These are phyloP conservation scores for Apostasia ramifera DNA, from an alignment of 106 monocot species.

Conservation along the genomic window DNA sequence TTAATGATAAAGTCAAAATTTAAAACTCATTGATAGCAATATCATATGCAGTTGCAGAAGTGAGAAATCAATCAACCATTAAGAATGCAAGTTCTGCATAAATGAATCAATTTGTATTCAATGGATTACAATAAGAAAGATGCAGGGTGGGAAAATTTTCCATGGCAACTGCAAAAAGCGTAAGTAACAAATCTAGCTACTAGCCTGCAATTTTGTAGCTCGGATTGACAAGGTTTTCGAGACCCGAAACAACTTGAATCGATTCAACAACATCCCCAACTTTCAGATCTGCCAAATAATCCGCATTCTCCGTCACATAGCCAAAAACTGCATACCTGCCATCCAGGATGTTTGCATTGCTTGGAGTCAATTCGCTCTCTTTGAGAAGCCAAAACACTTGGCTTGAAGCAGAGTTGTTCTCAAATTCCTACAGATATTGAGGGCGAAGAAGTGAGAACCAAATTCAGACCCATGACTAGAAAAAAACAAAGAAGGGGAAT, in stretches of 20 bases:
- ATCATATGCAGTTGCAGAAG: no score
- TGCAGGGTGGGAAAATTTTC: no score
- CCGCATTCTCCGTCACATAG: slow-evolving; percentile 87
- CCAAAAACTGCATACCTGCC: slow-evolving; percentile 90
- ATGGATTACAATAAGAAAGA: no score
- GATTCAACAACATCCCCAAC: slow-evolving; percentile 97
- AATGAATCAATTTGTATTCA: no score
- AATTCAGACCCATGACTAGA: neutral
- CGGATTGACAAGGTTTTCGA: slow-evolving; percentile 92
- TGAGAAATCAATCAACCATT: no score
- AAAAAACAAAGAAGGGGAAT: neutral
- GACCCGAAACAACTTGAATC: slow-evolving; percentile 80
- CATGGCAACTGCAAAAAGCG: no score
- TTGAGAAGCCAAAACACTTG: slow-evolving; percentile 98
- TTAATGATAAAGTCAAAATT: no score
- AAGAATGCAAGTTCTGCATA: no score
- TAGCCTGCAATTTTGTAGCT: slow-evolving; percentile 82
- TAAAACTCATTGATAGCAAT: no score
- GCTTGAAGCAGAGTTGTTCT: slow-evolving; percentile 87
- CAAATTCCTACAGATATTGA: slow-evolving; percentile 57
- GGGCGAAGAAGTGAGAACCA: neutral
- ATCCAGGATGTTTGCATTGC: slow-evolving; percentile 93
- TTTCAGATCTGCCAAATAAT: slow-evolving; percentile 81
- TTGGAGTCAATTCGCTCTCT: slow-evolving; percentile 97
- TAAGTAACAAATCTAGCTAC: neutral